Evolutionary conservation across 2,329 filamentous ascomycete genomes (phyloP), one percentile per base, ranked within the genome.

Genomic region (Colletotrichum ledebouriae): DNA sequence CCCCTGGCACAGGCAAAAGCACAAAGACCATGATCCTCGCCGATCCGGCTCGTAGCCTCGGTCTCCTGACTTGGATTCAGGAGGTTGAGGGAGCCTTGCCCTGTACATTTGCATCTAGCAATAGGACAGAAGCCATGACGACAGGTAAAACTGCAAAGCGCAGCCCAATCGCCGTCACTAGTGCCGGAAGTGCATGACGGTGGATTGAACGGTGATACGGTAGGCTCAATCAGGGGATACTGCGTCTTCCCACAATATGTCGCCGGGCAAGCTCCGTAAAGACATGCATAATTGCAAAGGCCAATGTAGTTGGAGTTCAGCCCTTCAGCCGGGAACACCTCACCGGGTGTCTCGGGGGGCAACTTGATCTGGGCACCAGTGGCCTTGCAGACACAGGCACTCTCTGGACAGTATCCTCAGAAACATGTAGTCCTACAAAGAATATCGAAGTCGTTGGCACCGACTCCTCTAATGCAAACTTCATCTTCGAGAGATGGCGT

Each of bases 111-210:
- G 41, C 72, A 73, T 15, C 64, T 68, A 80, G 15, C 76, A 6
- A 72, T 55, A 0, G 82, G 82, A 50, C 81, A 84, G 64, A 84
- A 84, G 0, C 82, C 82, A 70, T 83, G 80, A 63, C 78, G 79
- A 50, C 82, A 84, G 7, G 80, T 75, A 67, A 78, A 85, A 62
- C 78, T 82, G 70, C 83, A 85, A 11, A 85, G 76, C 15, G 29
- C 57, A 3, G 25, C 39, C 55, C 47, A 57, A 29, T 66, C 42
- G 3, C 63, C 47, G n/a, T 55, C 29, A 13, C 41, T 53, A 10
- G 33, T 59, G 20, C 75, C 76, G 17, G 71, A 71, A 7, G 71
- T 63, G 47, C 75, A 76, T 34, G 50, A 25, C 12, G 58, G 59
- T n/a, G 59, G 59, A 15, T 25, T n/a, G 50, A 56, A 63, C 11